These are phyloP conservation scores for Fusarium agapanthi DNA, from an alignment of 2,329 filamentous ascomycete genomes.

Conservation along the genomic window DNA sequence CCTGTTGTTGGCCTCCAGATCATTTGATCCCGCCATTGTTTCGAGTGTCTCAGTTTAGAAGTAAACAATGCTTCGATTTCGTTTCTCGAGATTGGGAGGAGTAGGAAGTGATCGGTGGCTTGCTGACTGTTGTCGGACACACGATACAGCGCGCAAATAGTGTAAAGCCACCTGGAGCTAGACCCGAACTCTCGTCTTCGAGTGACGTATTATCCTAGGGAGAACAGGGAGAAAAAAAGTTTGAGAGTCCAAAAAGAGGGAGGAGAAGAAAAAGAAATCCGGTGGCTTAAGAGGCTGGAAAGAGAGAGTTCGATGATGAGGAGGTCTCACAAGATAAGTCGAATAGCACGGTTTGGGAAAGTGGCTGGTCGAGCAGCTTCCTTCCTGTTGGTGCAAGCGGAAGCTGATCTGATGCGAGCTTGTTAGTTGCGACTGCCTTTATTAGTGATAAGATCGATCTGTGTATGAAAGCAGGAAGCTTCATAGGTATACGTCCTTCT, in stretches of 20 bases:
- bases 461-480: conserved; percentile 16
- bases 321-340: conserved; percentile 14
- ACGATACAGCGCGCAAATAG: conserved; percentile 5
- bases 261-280: background rate
- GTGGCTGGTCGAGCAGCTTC: conserved; percentile 9
- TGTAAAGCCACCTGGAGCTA: conserved; percentile 18
- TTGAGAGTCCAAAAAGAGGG: background rate
- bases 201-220: conserved; percentile 9
- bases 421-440: conserved; percentile 10
- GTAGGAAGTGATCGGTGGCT: conserved; percentile 2
- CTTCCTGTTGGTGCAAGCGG: conserved; percentile 3
- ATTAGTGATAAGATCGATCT: background rate
- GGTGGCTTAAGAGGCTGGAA: conserved; percentile 1
- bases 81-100: background rate
- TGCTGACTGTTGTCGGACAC: conserved; percentile 1
- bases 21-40: conserved; percentile 17
- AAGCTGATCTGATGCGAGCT: background rate
- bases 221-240: background rate
- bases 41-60: background rate
- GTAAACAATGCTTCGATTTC: background rate
- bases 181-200: conserved; percentile 13
- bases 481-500: background rate
- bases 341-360: conserved; percentile 13
- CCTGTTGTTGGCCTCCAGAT: conserved; percentile 24
- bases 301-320: conserved; percentile 4